Conservation (phyloP, 2,329 filamentous ascomycete species). For the Ceratocystis huliohia region DNA sequence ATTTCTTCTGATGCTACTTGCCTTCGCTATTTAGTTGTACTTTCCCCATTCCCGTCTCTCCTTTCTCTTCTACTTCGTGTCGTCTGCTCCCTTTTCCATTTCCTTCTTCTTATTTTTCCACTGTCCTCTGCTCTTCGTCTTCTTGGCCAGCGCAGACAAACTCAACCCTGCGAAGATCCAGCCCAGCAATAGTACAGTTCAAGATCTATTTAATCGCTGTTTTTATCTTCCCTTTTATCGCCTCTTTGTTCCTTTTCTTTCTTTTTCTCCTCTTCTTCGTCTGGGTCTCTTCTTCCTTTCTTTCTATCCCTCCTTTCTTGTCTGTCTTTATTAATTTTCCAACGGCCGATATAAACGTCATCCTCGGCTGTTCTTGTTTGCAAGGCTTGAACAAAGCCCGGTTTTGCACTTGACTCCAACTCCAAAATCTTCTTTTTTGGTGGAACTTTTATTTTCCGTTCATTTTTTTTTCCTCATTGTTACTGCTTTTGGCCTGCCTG, state of each 20-base stretch:
- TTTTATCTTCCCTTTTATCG: background rate
- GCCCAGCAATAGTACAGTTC: background rate
- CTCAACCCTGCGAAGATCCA: background rate
- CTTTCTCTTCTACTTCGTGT: background rate
- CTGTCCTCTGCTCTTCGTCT: background rate
- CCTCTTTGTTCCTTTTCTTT: background rate
- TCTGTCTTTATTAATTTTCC: background rate
- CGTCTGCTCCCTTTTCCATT: background rate
- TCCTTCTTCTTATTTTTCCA: background rate
- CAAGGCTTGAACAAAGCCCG: background rate
- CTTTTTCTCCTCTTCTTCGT: background rate
- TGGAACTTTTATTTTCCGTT: background rate
- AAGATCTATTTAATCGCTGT: background rate
- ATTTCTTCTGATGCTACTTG: background rate
- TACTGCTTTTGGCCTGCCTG: background rate
- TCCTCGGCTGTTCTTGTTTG: conserved; percentile 4
- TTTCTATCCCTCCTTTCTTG: background rate
- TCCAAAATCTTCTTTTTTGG: background rate
- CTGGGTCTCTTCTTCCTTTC: background rate
- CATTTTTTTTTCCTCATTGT: background rate
- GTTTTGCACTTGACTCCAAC: background rate
- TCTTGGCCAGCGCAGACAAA: background rate
- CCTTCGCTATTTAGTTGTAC: background rate
- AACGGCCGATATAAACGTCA: conserved; percentile 11
- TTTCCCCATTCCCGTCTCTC: background rate